Percentiles rank a stretch among this genome's conserved stretches.
Evolutionary conservation across 2,329 filamentous ascomycete genomes (phyloP).

Genomic region (Graphium sp.): DNA sequence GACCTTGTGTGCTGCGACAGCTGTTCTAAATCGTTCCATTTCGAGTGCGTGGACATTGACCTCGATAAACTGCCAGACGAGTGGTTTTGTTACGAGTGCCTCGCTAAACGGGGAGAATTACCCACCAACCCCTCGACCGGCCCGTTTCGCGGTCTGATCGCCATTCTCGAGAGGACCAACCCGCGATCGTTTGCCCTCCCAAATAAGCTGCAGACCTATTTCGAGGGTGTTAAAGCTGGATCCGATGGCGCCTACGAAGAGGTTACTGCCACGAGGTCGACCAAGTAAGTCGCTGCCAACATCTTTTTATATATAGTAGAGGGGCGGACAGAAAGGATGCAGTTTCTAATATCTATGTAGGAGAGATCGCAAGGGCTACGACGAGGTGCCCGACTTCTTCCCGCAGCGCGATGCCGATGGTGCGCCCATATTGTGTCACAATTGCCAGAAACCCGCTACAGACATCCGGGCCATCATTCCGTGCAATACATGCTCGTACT

Average conservation of each 20-base stretch:
- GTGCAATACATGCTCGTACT: constrained; percentile 66
- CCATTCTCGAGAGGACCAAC: constrained; percentile 49
- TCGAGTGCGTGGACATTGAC: constrained; percentile 68
- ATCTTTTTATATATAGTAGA: too few species aligned
- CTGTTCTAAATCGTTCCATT: constrained; percentile 81
- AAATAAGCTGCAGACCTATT: constrained; percentile 52
- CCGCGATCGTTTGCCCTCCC: constrained; percentile 61
- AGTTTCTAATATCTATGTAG: too few species aligned
- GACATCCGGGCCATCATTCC: constrained; percentile 56
- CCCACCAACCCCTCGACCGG: constrained; percentile 32
- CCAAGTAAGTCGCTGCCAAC: constrained; percentile 47
- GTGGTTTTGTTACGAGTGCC: constrained; percentile 72
- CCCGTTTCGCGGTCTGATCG: constrained; percentile 46
- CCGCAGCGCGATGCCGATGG: constrained; percentile 56
- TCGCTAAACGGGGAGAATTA: constrained; percentile 28
- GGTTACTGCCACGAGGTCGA: constrained; percentile 36
- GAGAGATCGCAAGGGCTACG: too few species aligned
- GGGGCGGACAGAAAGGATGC: too few species aligned
- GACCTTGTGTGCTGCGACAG: constrained; percentile 87
- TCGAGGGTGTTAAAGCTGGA: constrained; percentile 63
- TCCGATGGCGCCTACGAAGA: constrained; percentile 71
- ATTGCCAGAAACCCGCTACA: constrained; percentile 51
- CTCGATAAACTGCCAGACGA: constrained; percentile 51
- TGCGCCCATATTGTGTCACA: constrained; percentile 60
- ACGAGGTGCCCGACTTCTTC: constrained; percentile 50